phyloP scores from a whole-genome alignment of 352 stramenopile genomes.

The Phytophthora brassicae region DNA sequence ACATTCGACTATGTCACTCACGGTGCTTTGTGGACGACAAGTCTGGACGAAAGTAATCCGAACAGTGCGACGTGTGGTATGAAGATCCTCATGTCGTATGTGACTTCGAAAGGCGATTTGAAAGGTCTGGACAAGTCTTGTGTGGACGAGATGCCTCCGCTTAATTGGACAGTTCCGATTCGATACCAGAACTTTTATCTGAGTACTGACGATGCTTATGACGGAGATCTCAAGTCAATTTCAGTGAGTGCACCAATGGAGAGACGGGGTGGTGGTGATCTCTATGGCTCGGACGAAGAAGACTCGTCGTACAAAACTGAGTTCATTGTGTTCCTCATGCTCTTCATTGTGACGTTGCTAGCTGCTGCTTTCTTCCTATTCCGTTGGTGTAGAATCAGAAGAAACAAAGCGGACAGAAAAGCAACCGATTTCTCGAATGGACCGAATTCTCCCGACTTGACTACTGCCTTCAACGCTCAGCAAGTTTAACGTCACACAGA shows the following conservation, averaged over 20 bases:
- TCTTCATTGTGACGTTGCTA: slow-evolving; percentile 36
- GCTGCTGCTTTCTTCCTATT: slow-evolving; percentile 23
- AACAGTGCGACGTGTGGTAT: slow-evolving; percentile 39
- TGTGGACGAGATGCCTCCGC: slow-evolving; percentile 24
- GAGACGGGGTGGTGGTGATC: background rate
- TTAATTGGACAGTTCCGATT: slow-evolving; percentile 27
- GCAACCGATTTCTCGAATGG: slow-evolving; percentile 5
- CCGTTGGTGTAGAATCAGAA: slow-evolving; percentile 22
- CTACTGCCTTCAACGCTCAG: background rate
- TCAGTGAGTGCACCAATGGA: slow-evolving; percentile 7
- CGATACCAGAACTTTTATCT: slow-evolving; percentile 18
- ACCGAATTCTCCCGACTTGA: background rate
- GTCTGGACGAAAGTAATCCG: slow-evolving; percentile 23
- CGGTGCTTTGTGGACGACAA: slow-evolving; percentile 35
- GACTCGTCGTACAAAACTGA: slow-evolving; percentile 36
- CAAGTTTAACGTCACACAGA: no score
- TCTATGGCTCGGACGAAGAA: slow-evolving; percentile 9
- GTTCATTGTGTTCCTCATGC: slow-evolving; percentile 46
- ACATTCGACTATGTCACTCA: slow-evolving; percentile 47
- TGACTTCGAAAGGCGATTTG: slow-evolving; percentile 36
- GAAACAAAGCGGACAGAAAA: slow-evolving; percentile 11
- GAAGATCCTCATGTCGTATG: slow-evolving; percentile 42
- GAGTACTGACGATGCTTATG: slow-evolving; percentile 37
- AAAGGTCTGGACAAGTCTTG: slow-evolving; percentile 40
- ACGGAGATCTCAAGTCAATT: slow-evolving; percentile 31